A percentile compares a stretch with the other conserved stretches of the same genome.
phyloP scores from a whole-genome alignment of 202 grass and related monocot species.

The Saccharum hybrid region DNA sequence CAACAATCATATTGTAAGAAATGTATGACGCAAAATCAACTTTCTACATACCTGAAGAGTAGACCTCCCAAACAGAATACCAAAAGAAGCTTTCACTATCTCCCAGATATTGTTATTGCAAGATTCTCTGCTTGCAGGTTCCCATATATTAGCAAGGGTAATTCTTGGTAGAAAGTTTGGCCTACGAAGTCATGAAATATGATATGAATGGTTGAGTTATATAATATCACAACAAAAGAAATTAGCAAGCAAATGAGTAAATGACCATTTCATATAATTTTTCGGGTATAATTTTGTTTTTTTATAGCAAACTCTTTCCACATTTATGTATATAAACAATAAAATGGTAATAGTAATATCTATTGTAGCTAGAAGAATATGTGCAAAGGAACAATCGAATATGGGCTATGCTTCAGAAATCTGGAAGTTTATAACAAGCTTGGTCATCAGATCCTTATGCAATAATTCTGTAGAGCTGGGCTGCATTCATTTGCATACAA shows the following conservation, averaged over 20 bases:
- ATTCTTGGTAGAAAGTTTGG: slow-evolving; percentile 93
- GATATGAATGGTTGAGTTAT: background rate
- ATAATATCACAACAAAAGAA: slow-evolving; percentile 21
- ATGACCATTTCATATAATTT: background rate
- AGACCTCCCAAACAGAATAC: slow-evolving; percentile 75
- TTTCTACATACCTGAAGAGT: slow-evolving; percentile 76
- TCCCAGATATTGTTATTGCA: slow-evolving; percentile 81
- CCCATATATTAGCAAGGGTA: slow-evolving; percentile 93
- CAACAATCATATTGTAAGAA: slow-evolving; percentile 20
- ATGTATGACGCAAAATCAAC: slow-evolving; percentile 4
- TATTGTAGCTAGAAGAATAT: background rate
- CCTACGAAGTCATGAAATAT: slow-evolving; percentile 36
- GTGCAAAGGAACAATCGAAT: background rate
- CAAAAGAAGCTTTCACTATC: slow-evolving; percentile 76
- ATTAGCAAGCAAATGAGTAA: slow-evolving; percentile 14
- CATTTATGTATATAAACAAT: background rate
- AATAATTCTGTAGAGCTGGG: background rate
- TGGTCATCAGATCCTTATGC: slow-evolving; percentile 5
- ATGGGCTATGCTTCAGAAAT: background rate
- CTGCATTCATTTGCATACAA: slow-evolving; percentile 13
- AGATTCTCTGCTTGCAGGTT: slow-evolving; percentile 81
- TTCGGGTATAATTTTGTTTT: background rate
- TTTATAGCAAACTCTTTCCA: background rate
- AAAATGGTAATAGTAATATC: background rate
- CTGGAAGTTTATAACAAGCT: background rate